Base-by-base conservation (phyloP, 2,329 filamentous ascomycete species). In the Colletotrichum musae region DNA sequence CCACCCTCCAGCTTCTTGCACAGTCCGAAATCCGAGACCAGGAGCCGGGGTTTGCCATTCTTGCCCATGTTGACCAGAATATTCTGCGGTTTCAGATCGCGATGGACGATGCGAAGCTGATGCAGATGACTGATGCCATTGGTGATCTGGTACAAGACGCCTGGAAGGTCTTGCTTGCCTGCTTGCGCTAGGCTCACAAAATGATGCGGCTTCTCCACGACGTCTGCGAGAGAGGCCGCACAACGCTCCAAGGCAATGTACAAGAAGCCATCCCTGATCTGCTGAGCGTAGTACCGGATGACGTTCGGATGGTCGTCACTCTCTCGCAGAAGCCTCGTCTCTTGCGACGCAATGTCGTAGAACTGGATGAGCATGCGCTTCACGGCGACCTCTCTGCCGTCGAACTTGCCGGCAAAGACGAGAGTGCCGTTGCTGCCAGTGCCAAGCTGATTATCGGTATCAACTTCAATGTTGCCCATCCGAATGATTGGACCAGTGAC, bases 281-380 rank as follows among this genome's bases (percentile, higher is more conserved):
- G 93, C 75, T 97, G 95, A 57, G 95, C 94, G 76, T 94, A 98
- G 78, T 99, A 99, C 47, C 95, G 94, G 72, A 99, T 97, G 50
- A 99, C 95, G 78, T 99, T 98, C 13, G 93, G 92, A 76, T 99
- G 96, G 75, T 98, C 93, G 74, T 99, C 96, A 76, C 95, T 98
- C 79, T 98, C 94, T 70, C 97, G 89, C 12, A 99, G 83, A 60
- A 98, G 85, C 70, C 92, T 92, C 1, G 97, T 97, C 81, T 99
- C 96, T 75, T 97, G 94, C 12, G 94, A 94, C 0, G 96, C 96
- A 74, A 99, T 93, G 72, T 97, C 95, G 78, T 95, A 98, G 75
- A 98, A 98, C 74, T 97, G 94, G 41, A 95, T 94, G 70, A 98
- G 86, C 94, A 99, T 97, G 41, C 96, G 91, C 85, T 99, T 99